phyloP scores from a whole-genome alignment of 106 monocot genomes.

The Dioscorea dumetorum region DNA sequence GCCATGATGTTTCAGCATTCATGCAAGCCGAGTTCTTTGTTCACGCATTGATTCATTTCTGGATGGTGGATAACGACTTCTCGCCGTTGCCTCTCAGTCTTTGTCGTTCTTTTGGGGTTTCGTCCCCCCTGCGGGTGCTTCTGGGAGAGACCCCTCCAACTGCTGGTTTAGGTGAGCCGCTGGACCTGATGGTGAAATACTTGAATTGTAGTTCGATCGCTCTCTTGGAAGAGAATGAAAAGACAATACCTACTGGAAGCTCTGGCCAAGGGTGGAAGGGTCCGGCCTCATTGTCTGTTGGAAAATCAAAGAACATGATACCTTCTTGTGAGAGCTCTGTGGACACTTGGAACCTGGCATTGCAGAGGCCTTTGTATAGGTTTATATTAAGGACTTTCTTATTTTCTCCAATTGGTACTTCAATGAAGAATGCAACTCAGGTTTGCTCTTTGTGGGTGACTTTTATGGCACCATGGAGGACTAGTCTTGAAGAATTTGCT shows the following conservation, averaged over 20 bases:
- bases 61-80: constrained; percentile 93
- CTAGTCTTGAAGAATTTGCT: constrained; percentile 34
- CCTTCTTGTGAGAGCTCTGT: constrained; percentile 11
- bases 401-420: constrained; percentile 71
- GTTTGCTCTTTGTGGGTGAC: constrained; percentile 63
- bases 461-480: constrained; percentile 78
- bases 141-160: constrained; percentile 56
- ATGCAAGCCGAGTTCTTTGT: constrained; percentile 75
- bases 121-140: constrained; percentile 24
- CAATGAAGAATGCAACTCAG: constrained; percentile 65
- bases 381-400: constrained; percentile 77
- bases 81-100: constrained; percentile 53
- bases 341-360: constrained; percentile 50
- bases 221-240: constrained; percentile 6
- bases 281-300: neutral
- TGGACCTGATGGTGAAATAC: constrained; percentile 68
- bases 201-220: constrained; percentile 31
- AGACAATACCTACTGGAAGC: constrained; percentile 12
- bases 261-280: constrained; percentile 10
- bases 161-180: constrained; percentile 51
- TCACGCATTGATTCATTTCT: constrained; percentile 67
- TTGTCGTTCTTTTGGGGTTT: constrained; percentile 34
- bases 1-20: constrained; percentile 30
- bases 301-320: constrained; percentile 10
- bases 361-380: constrained; percentile 88